These are phyloP conservation scores for Caryopteris hybrid DNA, from an alignment of 305 asterid species.

Conservation along the genomic window DNA sequence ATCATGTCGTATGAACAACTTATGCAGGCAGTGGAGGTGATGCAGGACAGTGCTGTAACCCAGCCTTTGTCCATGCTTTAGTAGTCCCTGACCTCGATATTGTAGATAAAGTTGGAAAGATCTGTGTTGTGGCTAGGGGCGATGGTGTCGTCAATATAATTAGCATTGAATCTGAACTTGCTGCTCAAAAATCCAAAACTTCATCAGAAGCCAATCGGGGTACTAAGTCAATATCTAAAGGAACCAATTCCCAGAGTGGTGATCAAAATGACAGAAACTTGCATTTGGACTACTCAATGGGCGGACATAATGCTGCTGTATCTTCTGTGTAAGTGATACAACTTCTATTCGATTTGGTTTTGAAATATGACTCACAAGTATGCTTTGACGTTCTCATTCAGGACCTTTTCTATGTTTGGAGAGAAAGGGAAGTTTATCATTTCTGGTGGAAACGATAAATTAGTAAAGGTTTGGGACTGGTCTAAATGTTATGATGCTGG, in stretches of 20 bases:
- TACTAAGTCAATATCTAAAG: constrained; percentile 34
- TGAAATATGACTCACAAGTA: background rate
- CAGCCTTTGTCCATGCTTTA: constrained; percentile 79
- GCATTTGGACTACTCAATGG: constrained; percentile 63
- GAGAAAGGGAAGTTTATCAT: constrained; percentile 77
- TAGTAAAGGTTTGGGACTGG: constrained; percentile 89
- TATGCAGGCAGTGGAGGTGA: constrained; percentile 40
- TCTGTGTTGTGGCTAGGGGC: constrained; percentile 84
- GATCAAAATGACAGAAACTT: constrained; percentile 34
- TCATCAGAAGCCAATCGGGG: constrained; percentile 42
- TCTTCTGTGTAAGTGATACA: constrained; percentile 74
- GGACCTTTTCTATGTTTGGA: constrained; percentile 80
- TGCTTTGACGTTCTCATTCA: constrained; percentile 20
- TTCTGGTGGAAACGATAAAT: constrained; percentile 88
- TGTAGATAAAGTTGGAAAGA: constrained; percentile 69
- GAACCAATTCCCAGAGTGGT: constrained; percentile 23
- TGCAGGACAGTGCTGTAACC: constrained; percentile 70
- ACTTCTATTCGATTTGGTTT: background rate
- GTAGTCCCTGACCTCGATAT: constrained; percentile 74
- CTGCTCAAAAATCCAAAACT: constrained; percentile 41
- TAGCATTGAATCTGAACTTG: constrained; percentile 53
- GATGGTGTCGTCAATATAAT: constrained; percentile 78
- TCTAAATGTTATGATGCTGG: constrained; percentile 35
- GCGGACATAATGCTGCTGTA: constrained; percentile 85
- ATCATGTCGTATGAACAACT: constrained; percentile 27